Evolutionary conservation across 306 rosid species (phyloP), one percentile per base, ranked within the genome.

Genomic region (Cajanus cajan): DNA sequence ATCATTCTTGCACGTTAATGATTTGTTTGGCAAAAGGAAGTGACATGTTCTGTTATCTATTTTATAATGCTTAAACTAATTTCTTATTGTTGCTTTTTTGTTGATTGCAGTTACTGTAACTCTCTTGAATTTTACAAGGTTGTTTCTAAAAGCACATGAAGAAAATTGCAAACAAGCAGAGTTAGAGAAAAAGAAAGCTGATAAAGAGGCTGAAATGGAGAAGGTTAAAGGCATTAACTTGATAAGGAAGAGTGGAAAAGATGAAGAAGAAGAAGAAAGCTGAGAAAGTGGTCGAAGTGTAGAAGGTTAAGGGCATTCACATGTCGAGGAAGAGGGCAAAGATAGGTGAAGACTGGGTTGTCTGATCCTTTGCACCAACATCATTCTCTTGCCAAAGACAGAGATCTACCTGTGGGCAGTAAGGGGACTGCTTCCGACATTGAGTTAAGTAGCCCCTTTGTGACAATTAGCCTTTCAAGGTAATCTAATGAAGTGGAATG

Each of bases 91-190:
- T 80, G 43, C 78, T 67, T 70, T 31, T 84, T 83, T 73, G 68
- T 71, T 69, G 65, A 80, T 73, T 89, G 86, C 96, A 95, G 99
- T 95, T 78, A 89, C 94, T 21, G 85, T 71, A 51, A 95, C 98
- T 73, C 91, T 95, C 77, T 81, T 90, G 76, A 95, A 90, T 83
- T 93, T 95, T 77, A 76, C 82, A 80, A 90, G 95, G 86, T 54
- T 95, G 89, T 95, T 95, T 84, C 88, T 89, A 74, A 95, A 89
- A 84, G 96, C 99, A 62, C 97, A 95, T 19, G 98, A 92, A 68
- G 99, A 95, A 85, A 95, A 95, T 81, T 40, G 65, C 86, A 94
- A 92, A 86, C 97, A 92, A 86, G 97, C 92, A 24, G 97, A 92
- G 81, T 61, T 88, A 81, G 98, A 94, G 83, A 90, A 77, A 87